Evolutionary conservation across 1,284 basidiomycete species (phyloP), one percentile per base, ranked within the genome.

Genomic region (Apiotrichum sp.): DNA sequence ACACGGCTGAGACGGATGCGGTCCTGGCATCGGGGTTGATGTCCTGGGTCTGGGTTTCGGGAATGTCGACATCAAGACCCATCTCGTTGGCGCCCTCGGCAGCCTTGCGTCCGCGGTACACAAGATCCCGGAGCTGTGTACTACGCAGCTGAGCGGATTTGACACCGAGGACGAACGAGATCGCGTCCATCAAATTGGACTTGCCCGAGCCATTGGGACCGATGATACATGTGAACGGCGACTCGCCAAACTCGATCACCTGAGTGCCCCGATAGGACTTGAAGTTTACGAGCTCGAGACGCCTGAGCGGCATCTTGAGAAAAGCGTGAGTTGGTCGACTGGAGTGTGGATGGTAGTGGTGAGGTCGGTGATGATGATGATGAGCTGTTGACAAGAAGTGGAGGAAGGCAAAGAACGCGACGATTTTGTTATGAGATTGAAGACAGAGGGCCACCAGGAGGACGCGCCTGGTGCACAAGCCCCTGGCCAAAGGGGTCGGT

Each of bases 201-300:
- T 99, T 98, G 62, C 96, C 96, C 3, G 93, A 93, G 10, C 96
- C 96, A 86, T 99, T 98, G 45, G 96, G 95, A 31, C 96, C 96
- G 66, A 97, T 98, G 64, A 98, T 84, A 14, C 91, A 93, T 0
- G 92, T 95, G 76, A 98, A 98, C 66, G 87, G 85, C 4, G 71
- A 64, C 62, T 70, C 71, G 47, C 75, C 75, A 50, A 77, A 69
- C 48, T 74, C 72, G 53, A 77, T 74, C 52, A 84, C 83, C 84
- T 78, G 78, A 42, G 65, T 67, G 47, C 78, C 79, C 51, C 78
- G 80, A 71, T 95, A 93, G 0, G 89, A 93, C 79, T 96, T 96
- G 81, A 96, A 96, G 81, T 95, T 88, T 76, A 83, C 87, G 39
- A 93, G 78, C 77, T 93, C 90, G 57, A 93, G 87, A 29, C 76